Evolutionary conservation across 1,284 basidiomycete species (phyloP).

Genomic region (Apiotrichum laibachii): DNA sequence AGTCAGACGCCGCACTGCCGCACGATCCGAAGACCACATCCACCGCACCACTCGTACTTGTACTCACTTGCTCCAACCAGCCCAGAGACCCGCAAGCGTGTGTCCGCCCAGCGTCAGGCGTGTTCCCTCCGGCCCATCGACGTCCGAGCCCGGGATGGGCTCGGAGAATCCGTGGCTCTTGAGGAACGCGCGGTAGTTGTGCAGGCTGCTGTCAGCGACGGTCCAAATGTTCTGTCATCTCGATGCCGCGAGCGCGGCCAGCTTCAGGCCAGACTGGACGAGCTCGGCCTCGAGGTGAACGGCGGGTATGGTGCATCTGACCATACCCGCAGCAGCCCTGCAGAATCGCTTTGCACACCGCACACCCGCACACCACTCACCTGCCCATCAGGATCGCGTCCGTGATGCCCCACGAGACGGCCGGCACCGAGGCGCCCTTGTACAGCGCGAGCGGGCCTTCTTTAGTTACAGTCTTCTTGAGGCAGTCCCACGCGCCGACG

Average conservation of each 20-base stretch:
- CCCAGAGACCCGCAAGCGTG: slow-evolving; percentile 45
- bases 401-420: slow-evolving; percentile 50
- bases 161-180: slow-evolving; percentile 43
- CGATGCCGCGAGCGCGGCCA: too few relatives aligned
- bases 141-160: slow-evolving; percentile 21
- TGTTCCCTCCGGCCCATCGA: slow-evolving; percentile 4
- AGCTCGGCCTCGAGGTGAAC: too few relatives aligned
- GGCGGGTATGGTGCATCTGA: not conserved
- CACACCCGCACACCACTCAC: slow-evolving; percentile 44
- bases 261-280: too few relatives aligned
- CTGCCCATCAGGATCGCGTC: slow-evolving; percentile 52
- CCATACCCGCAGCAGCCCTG: too few relatives aligned
- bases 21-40: too few relatives aligned
- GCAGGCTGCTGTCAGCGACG: slow-evolving; percentile 32
- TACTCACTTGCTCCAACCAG: slow-evolving; percentile 51
- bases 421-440: slow-evolving; percentile 50
- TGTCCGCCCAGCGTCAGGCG: slow-evolving; percentile 47
- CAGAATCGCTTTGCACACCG: slow-evolving; percentile 15
- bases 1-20: not conserved
- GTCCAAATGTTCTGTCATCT: too few relatives aligned
- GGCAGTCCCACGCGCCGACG: slow-evolving; percentile 46
- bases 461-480: slow-evolving; percentile 19
- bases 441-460: slow-evolving; percentile 48
- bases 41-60: too few relatives aligned
- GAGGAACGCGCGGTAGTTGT: slow-evolving; percentile 49